phyloP scores from a whole-genome alignment of 805 yeast genomes.

The Blastobotrys mokoenaii region DNA sequence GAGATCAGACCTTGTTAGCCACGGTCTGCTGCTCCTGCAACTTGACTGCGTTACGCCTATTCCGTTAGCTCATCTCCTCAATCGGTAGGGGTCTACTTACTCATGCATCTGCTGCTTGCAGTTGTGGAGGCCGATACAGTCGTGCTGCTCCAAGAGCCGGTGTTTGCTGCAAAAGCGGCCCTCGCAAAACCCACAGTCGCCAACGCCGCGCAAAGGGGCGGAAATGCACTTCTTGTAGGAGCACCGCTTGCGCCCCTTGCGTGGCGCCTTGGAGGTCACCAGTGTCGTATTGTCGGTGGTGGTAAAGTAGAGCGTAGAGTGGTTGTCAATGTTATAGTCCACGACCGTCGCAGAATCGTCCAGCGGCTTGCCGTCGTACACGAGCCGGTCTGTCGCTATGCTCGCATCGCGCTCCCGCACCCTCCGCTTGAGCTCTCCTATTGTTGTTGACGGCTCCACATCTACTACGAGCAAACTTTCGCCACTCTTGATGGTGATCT shows the following conservation, averaged over 20 bases:
- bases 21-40: slow-evolving; percentile 81
- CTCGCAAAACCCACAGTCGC: slow-evolving; percentile 76
- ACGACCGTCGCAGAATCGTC: slow-evolving; percentile 26
- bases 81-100: slow-evolving; percentile 5
- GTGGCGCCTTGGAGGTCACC: slow-evolving; percentile 8
- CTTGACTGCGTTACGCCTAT: slow-evolving; percentile 62
- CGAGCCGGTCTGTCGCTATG: slow-evolving; percentile 22
- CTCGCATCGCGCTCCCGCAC: slow-evolving; percentile 23
- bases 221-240: slow-evolving; percentile 52
- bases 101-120: slow-evolving; percentile 82
- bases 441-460: slow-evolving; percentile 23
- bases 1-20: slow-evolving; percentile 48
- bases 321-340: slow-evolving; percentile 21
- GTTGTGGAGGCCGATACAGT: slow-evolving; percentile 64
- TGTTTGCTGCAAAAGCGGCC: slow-evolving; percentile 85
- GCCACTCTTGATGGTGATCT: neutral
- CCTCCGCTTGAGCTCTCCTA: slow-evolving; percentile 27
- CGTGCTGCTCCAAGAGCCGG: slow-evolving; percentile 76
- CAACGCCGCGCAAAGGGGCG: slow-evolving; percentile 57
- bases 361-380: slow-evolving; percentile 22
- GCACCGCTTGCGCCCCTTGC: slow-evolving; percentile 37
- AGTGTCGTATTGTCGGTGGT: slow-evolving; percentile 10
- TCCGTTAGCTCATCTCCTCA: neutral
- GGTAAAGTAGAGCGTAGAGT: slow-evolving; percentile 23
- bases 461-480: slow-evolving; percentile 4